Base-by-base conservation (phyloP, 2,329 filamentous ascomycete species). In the Ophiosphaerella narmari region DNA sequence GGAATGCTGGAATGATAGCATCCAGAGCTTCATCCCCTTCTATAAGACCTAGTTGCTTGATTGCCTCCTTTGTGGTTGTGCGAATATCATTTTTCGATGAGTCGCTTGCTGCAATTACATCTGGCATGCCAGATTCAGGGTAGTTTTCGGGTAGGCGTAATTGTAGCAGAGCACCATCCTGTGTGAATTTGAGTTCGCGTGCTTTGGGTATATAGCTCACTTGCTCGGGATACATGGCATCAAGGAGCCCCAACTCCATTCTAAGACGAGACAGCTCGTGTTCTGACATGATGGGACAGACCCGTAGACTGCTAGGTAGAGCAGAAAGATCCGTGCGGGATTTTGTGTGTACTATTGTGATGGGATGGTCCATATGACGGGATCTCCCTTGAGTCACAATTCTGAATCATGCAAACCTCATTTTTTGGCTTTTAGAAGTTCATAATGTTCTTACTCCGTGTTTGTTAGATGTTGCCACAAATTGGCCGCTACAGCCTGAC, bases 141-240 rank as follows among this genome's bases (percentile, higher is more conserved):
- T 78, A 79, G 2, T 50, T 53, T 21, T 73, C 66, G 29, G 75
- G 73, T 1, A 78, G 54, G 12, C 76, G 72, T 14, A 78, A 60
- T 13, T 62, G 62, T 21, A 76, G 66, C 16, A 55, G 43, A 37
- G 67, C 61, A 24, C 59, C 47, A 3, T 62, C 33, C 13, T 59
- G 59, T 34, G 55, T 56, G 58, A 73, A 78, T 39, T 60, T 73
- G 11, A 78, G 52, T 43, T 78, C 75, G 40, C 68, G 68, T 29
- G 64, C 62, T 50, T 66, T 71, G 1, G 51, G 18, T 16, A 60
- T 45, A 59, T 67, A 76, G 18, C 55, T 57, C 24, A 75, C 55
- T 56, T 78, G 73, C 5, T 71, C 67, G 4, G 75, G 76, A 48
- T 77, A 78, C 69, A 78, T 78, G 13, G 75, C 70, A 35, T 72